Base-by-base conservation (phyloP, 768 basidiomycete species). In the Ephemerocybe angulata region DNA sequence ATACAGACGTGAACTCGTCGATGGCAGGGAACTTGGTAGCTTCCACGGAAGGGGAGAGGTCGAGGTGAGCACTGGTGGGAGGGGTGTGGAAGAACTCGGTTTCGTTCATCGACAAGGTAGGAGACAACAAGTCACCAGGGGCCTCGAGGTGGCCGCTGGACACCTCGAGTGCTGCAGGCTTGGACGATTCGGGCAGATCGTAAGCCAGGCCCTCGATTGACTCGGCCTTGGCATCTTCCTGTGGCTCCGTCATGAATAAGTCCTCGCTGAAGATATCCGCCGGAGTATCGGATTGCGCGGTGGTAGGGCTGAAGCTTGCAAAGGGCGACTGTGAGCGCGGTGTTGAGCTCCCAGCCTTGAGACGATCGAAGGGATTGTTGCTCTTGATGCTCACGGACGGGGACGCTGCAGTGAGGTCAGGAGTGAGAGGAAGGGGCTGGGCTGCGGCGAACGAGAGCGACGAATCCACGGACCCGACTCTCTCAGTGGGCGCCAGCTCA, bases 301-400 rank as follows among this genome's bases (percentile, higher is more conserved):
- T 22, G n/a, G 57, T 48, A 21, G 60, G 49, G n/a, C 57, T 62
- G 27, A 84, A 80, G 0, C 84, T 73, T 50, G 79, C 65, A 66
- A 86, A 86, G 1, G 86, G 85, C 0, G 86, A 86, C 56, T 80
- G 78, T 1, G 85, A 76, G 30, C 80, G 81, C 50, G 76, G 74
- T 15, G 65, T 68, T 15, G 72, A 65, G 29, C 67, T 67, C 44
- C 72, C 77, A 73, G 78, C 76, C 1, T 76, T 74, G 28, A 94
- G 68, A 43, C 87, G 76, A 56, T 91, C 93, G 64, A 98, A 98
- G 3, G 94, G 95, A 67, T 98, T 98, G 64, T 88, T 96, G 63
- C 90, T 93, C 75, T 90, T 90, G 53, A 70, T 67, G 42, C 67
- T 67, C 21, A 70, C 57, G 22, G 83, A 62, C 7, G 75, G 68